A percentile compares a stretch with the other conserved stretches of the same genome.
phyloP scores from a whole-genome alignment of 371 early-diverging fungal genomes.

The Mucor indicus region DNA sequence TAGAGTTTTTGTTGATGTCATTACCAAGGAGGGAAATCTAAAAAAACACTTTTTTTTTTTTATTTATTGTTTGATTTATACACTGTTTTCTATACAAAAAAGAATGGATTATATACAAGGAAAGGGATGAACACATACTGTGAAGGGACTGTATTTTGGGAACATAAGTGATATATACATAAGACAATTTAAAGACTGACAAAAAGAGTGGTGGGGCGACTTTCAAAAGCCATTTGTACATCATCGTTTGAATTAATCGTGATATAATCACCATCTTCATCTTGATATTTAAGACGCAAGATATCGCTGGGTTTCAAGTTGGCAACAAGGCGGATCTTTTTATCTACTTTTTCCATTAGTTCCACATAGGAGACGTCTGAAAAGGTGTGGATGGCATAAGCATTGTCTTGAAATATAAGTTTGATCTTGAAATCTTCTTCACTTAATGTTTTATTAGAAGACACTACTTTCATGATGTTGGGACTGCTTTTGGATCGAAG shows the following conservation, averaged over 20 bases:
- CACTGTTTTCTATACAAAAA: too few species aligned
- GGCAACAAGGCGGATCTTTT: slow-evolving; percentile 81
- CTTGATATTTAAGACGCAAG: slow-evolving; percentile 79
- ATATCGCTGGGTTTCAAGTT: slow-evolving; percentile 35
- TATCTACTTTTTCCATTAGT: slow-evolving; percentile 75
- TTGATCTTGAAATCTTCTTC: slow-evolving; percentile 85
- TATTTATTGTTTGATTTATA: too few species aligned
- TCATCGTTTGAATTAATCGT: slow-evolving; percentile 86
- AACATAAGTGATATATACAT: too few species aligned
- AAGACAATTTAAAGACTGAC: slow-evolving; percentile 20
- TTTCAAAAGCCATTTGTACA: slow-evolving; percentile 86
- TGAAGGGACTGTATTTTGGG: too few species aligned
- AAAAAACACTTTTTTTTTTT: too few species aligned
- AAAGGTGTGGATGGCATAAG: slow-evolving; percentile 81
- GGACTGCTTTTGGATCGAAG: slow-evolving; percentile 67
- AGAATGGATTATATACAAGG: too few species aligned
- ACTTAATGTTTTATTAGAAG: too few species aligned
- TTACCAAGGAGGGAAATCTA: too few species aligned
- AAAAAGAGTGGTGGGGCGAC: slow-evolving; percentile 39
- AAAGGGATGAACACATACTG: too few species aligned
- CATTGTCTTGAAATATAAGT: slow-evolving; percentile 80
- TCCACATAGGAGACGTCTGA: slow-evolving; percentile 67
- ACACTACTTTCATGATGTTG: slow-evolving; percentile 61
- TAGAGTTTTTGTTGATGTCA: too few species aligned
- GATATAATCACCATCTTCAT: slow-evolving; percentile 89